Evolutionary conservation across 1,284 basidiomycete genomes (phyloP), one percentile per base, ranked within the genome.

Genomic region (Blastosporella zonata): DNA sequence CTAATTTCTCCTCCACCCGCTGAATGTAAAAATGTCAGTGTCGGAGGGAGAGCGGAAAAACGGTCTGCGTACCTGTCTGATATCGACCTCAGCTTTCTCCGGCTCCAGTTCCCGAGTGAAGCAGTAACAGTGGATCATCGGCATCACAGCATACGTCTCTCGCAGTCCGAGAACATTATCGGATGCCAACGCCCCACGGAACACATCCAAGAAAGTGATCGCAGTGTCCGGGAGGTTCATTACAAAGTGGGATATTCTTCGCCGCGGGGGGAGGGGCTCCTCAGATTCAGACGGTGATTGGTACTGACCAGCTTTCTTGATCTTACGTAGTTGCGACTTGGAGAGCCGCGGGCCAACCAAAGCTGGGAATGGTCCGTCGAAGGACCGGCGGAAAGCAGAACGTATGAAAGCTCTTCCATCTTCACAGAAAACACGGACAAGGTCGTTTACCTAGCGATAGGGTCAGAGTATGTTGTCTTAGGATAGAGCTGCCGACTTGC

Each of bases 191-290:
- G 89, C 70, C 0, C 93, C 93, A 1, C 79, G 78, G 71, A 90
- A 98, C 0, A 90, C 90, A 61, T 91, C 89, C 47, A 99, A 74
- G 69, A 99, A 98, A 43, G 83, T 78, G 50, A 98, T 82, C 0
- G 96, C 95, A 21, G 86, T 87, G 52, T 92, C 93, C 2, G 97
- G 97, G 18, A 99, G 75, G 67, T 99, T 99, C 93, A 99, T 97
- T 17, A 98, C 86, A 62, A 92, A 97, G 65, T 97, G 96, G 18
- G 84, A 76, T 55, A 95, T 82, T 25, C 78, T 71, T 47, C 72
- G 74, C 49, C 86, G 77, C 25, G 65, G 57, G 21, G 65, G 62
- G 13, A 21, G 65, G 62, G 13, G 52, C 46, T 53, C 28, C 12
- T 18, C 29, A 13, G 21, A 18, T 15, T 25, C 27, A 29, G 17